Percentiles rank a stretch among this genome's conserved stretches.
These are phyloP conservation scores for Fusarium cicatricum DNA, from an alignment of 2,329 filamentous ascomycete species.

Conservation along the genomic window DNA sequence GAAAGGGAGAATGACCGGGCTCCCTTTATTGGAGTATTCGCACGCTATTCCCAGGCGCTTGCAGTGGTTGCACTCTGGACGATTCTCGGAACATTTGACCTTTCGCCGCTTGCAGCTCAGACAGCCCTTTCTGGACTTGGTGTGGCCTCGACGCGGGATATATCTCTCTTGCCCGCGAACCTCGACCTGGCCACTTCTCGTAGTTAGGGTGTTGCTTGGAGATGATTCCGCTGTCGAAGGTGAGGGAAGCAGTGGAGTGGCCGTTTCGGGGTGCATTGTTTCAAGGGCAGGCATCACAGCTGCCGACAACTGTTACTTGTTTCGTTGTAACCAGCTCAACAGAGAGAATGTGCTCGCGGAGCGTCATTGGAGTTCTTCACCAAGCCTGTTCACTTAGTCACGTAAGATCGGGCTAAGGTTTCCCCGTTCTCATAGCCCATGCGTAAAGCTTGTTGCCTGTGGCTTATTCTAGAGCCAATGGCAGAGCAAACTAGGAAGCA, in stretches of 20 bases:
- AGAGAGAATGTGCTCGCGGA: neutral
- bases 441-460: too few species aligned
- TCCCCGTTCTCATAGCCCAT: neutral
- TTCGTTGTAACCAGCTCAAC: neutral
- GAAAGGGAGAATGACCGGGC: conserved; percentile 1
- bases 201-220: neutral
- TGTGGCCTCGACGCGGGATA: conserved; percentile 24
- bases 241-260: neutral
- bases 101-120: conserved; percentile 35
- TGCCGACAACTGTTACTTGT: neutral
- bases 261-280: neutral
- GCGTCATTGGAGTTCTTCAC: too few species aligned
- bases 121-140: conserved; percentile 32
- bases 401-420: conserved; percentile 26
- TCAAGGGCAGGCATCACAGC: neutral
- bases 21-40: conserved; percentile 6
- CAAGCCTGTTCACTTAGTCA: too few species aligned
- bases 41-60: conserved; percentile 26
- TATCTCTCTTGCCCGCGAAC: too few species aligned
- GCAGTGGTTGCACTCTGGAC: conserved; percentile 27
- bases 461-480: too few species aligned
- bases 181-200: neutral
- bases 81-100: conserved; percentile 33
- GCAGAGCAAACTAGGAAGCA: too few species aligned
- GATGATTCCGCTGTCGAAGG: neutral